Evolutionary conservation across 441 rosid genomes (phyloP).

Genomic region (Viola pubescens): DNA sequence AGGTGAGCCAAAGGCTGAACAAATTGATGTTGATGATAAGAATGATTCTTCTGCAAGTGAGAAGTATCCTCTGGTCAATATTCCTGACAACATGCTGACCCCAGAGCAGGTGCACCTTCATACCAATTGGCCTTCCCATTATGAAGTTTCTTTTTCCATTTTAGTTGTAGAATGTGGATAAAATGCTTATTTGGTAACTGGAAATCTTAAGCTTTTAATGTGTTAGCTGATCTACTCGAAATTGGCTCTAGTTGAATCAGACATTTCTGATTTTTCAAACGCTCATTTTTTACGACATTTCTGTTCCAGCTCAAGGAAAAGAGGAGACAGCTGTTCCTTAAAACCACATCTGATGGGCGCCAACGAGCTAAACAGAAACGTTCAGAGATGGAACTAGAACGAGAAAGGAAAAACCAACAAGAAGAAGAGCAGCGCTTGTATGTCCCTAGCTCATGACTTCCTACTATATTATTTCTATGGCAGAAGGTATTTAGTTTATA

Average conservation of each 20-base stretch:
- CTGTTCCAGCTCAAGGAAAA: constrained; percentile 70
- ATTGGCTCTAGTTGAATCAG: neutral
- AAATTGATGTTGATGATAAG: constrained; percentile 64
- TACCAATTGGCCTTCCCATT: constrained; percentile 3
- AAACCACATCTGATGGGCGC: constrained; percentile 77
- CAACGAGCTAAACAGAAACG: constrained; percentile 88
- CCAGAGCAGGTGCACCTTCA: constrained; percentile 57
- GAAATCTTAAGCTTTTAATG: too few species aligned
- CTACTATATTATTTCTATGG: constrained; percentile 7
- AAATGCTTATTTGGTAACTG: neutral
- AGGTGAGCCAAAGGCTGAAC: constrained; percentile 78
- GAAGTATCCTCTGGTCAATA: constrained; percentile 60
- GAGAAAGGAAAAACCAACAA: constrained; percentile 63
- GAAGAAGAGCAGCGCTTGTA: constrained; percentile 87
- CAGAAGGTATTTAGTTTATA: neutral
- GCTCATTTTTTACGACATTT: constrained; percentile 6
- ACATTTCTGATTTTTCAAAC: neutral
- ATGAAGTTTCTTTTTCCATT: neutral
- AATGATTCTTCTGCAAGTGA: constrained; percentile 42
- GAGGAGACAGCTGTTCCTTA: constrained; percentile 70
- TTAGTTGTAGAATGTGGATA: neutral
- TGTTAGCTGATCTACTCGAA: too few species aligned
- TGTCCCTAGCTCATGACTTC: constrained; percentile 21
- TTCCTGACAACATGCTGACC: constrained; percentile 72
- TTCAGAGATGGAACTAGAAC: constrained; percentile 63